These are phyloP conservation scores for Didymellaceae sp. DNA, from an alignment of 2,329 filamentous ascomycete genomes.

Conservation along the genomic window DNA sequence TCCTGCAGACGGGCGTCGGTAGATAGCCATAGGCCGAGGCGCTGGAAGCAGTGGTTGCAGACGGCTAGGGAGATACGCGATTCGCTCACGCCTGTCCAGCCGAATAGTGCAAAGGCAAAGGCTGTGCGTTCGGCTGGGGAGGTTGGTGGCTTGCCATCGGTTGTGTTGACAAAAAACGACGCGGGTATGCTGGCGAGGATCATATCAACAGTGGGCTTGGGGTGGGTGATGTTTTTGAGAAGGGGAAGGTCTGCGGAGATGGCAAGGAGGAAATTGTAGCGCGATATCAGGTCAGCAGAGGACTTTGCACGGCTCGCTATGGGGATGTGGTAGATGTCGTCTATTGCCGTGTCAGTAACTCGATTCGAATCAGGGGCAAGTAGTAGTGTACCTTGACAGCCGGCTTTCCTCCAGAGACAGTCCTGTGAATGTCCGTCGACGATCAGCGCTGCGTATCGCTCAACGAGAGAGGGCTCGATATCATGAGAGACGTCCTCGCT, in stretches of 20 bases:
- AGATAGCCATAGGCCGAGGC: conserved; percentile 94
- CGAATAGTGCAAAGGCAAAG: conserved; percentile 51
- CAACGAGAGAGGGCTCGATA: conserved; percentile 70
- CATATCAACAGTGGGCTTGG: conserved; percentile 33
- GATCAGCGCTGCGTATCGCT: conserved; percentile 77
- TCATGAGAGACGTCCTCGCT: conserved; percentile 55
- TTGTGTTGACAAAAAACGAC: conserved; percentile 28
- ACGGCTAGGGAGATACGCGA: conserved; percentile 74
- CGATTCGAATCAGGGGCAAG: neutral
- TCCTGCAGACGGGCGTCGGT: conserved; percentile 38
- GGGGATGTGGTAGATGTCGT: conserved; percentile 68
- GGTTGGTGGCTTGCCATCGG: conserved; percentile 20
- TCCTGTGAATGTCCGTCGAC: conserved; percentile 76
- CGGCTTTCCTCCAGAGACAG: conserved; percentile 84
- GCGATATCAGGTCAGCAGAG: conserved; percentile 45
- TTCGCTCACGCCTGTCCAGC: conserved; percentile 61
- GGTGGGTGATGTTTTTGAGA: conserved; percentile 42
- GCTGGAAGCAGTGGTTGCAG: conserved; percentile 85
- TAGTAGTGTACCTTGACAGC: conserved; percentile 74
- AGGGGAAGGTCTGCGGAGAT: conserved; percentile 44
- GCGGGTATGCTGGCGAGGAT: conserved; percentile 36
- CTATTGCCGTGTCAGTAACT: conserved; percentile 43
- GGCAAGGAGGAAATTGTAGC: conserved; percentile 50
- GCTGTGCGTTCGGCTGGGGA: conserved; percentile 32
- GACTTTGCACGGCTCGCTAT: conserved; percentile 49